Base-by-base conservation (phyloP, 1,139 yeast genomes). In the Blastobotrys aristatus region DNA sequence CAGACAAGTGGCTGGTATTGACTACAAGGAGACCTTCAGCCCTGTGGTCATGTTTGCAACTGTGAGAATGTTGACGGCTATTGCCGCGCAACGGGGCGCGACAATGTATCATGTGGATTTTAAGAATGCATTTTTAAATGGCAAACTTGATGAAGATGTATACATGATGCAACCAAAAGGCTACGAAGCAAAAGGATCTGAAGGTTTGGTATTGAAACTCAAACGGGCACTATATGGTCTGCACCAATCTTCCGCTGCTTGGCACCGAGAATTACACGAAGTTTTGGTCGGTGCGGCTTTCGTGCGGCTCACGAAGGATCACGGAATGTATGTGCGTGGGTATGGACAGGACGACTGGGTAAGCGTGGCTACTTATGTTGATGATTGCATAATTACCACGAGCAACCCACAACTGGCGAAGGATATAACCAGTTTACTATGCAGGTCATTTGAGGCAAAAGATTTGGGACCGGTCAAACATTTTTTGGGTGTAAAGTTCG, bases 191-290 rank as follows among this genome's bases (percentile, higher is more conserved):
- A 13, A 26, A 26, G 30, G 30, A 26, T 8, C 8, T 8, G 30
- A 26, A 26, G 30, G 30, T 26, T 26, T 31, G 39, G 56, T 58
- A 5, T 51, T 53, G 30, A 47, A 41, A 14, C 49, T 59, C 2
- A 48, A 48, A n/a, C 56, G 55, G 44, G 47, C 52, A 33, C 36
- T 58, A 1, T 58, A 58, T 46, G 60, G 63, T 0, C 36, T 58
- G 4, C 51, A 53, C 29, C 63, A 59, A 40, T 55, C 62, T 17
- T 57, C 62, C 1, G 29, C 47, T 14, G 50, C 54, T 34, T 58
- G 62, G 57, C 51, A 54, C 43, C 40, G 36, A 2, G 33, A 18
- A 3, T 20, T 37, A 17, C 21, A 29, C 8, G 31, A 33, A 16
- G 36, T 36, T 10, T 34, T 44, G 26, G 33, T 29, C 24, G 22